Conservation (phyloP, 305 asterid genomes). For the Fraxinus velutina region DNA sequence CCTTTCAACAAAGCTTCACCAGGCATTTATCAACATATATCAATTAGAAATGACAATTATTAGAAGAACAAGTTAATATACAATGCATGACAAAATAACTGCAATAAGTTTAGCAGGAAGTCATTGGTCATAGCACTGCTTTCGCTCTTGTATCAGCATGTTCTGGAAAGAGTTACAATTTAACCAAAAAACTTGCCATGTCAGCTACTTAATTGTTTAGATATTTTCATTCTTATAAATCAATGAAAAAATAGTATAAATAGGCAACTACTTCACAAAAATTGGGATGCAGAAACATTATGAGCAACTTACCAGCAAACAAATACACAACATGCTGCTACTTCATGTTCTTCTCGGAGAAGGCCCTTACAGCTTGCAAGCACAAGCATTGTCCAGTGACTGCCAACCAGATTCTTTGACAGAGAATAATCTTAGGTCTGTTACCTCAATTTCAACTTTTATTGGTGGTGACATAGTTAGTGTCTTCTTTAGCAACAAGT, state of each 20-base stretch:
- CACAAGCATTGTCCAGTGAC: not conserved
- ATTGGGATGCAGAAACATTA: not conserved
- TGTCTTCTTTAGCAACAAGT: not conserved
- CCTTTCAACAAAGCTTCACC: not conserved
- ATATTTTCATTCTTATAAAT: not conserved
- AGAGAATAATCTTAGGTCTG: not conserved
- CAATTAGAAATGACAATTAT: not conserved
- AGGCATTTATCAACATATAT: not conserved
- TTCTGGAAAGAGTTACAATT: not conserved
- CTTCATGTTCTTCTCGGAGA: not conserved
- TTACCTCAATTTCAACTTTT: not conserved
- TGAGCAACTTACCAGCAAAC: not conserved
- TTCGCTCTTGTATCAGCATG: not conserved
- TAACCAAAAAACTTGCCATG: not conserved
- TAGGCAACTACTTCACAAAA: not conserved
- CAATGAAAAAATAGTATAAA: not conserved
- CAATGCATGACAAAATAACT: not conserved
- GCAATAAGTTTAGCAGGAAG: not conserved
- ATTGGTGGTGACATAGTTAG: not conserved
- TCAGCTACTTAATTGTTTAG: not conserved
- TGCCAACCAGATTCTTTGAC: not conserved
- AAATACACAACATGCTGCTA: not conserved
- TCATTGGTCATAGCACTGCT: not conserved
- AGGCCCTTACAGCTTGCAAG: not conserved
- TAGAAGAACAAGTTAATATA: not conserved